Evolutionary conservation across 106 monocot genomes (phyloP).

Genomic region (Apostasia shenzhenica): DNA sequence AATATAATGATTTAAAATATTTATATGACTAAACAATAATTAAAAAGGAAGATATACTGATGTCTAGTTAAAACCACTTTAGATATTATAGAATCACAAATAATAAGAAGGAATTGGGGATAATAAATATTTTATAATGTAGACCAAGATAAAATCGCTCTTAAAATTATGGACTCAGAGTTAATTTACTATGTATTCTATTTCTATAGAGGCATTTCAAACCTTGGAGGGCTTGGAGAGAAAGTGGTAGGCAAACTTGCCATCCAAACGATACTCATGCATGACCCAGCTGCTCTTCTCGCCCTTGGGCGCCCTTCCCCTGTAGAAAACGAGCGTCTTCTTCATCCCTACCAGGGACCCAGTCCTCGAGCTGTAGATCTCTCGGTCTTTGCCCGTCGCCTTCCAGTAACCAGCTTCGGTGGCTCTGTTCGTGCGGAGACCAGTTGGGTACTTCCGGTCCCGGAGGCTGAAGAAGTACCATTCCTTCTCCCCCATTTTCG

Average conservation of each 20-base stretch:
- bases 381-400: slow-evolving; percentile 89
- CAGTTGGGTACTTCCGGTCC: slow-evolving; percentile 88
- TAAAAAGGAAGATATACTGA: too few relatives aligned
- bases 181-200: too few relatives aligned
- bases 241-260: slow-evolving; percentile 68
- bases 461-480: slow-evolving; percentile 92
- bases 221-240: slow-evolving; percentile 78
- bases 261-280: slow-evolving; percentile 88
- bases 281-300: slow-evolving; percentile 97
- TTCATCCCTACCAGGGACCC: slow-evolving; percentile 81
- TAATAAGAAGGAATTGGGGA: neutral
- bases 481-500: slow-evolving; percentile 91
- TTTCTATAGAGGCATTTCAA: neutral
- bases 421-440: slow-evolving; percentile 77
- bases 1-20: too few relatives aligned
- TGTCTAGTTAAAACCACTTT: too few relatives aligned
- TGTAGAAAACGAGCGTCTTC: slow-evolving; percentile 89
- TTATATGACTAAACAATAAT: too few relatives aligned
- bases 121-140: neutral
- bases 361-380: slow-evolving; percentile 58
- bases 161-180: too few relatives aligned
- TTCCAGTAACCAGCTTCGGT: slow-evolving; percentile 90
- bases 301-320: slow-evolving; percentile 26
- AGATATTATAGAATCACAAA: neutral
- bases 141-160: too few relatives aligned